Evolutionary conservation across 768 basidiomycete species (phyloP), one percentile per base, ranked within the genome.

Genomic region (Paxillus involutus): DNA sequence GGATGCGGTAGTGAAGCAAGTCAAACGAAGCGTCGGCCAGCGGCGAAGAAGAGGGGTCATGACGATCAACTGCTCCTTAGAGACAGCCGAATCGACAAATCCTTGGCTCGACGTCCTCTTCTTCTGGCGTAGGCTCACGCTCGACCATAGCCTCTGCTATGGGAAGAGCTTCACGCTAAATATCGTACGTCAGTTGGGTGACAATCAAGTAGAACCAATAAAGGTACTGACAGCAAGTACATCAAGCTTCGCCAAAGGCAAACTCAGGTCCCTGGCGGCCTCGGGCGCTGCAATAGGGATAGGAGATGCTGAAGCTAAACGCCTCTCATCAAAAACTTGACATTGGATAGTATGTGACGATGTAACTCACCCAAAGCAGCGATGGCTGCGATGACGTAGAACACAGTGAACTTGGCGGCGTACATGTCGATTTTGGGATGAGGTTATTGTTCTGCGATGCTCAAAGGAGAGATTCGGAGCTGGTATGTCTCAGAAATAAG

Each of bases 301-400:
- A 6, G 69, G 69, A 10, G 69, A 72, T 7, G 69, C 63, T 13
- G 44, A 54, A n/a, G 57, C 69, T 72, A 49, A 30, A 59, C 33
- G 1, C 2, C 16, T 36, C 8, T 13, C 6, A 57, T 32, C 57
- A 58, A 46, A 35, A 2, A 13, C 33, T 17, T 16, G 42, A 6
- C 26, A 29, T 14, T 44, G 11, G 7, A 10, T 46, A 5, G 1
- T 40, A 14, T 14, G 1, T 19, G 29, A 1, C 11, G 7, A 44
- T 16, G 19, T 3, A 7, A 63, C 70, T 47, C 26, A 70, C 70
- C 59, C 26, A 65, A 47, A 24, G 64, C 51, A 40, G 55, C 64
- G 57, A 71, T 44, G 46, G 55, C 56, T 21, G 63, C 66, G 9
- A 72, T 61, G 56, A 72, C 51, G 58, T 60, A 70, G 64, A 72